Base-by-base conservation (phyloP, 208 protist species). In the Vickermania ingenoplastis region DNA sequence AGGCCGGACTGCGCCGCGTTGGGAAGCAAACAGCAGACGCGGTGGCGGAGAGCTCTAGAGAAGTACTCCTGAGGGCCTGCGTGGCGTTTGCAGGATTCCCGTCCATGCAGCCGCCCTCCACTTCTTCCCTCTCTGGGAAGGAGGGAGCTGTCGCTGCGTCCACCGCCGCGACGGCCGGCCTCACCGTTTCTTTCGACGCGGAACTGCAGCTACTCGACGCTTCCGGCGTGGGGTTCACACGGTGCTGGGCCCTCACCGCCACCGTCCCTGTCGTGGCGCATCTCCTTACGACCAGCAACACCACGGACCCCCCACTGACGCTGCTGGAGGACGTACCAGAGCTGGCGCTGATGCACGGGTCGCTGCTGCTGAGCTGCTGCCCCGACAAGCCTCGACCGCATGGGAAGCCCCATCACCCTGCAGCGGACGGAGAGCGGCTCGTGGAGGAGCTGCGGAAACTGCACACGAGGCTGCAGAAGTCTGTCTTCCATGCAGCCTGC, bases 301-400 rank as follows among this genome's bases (percentile, higher is more conserved):
- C 36, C 17, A n/a, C 36, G 11, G 7, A 7, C 11, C 36, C 36
- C 11, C 11, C 36, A 7, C 11, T 45, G 36, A 45, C 36, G 36
- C 36, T 17, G 7, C 17, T 45, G 36, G 68, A 65, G 36, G 68
- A 74, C 59, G 56, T 74, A 41, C 57, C 68, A 3, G 62, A 67
- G 41, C 31, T 74, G 13, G 68, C 57, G 4, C 1, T 74, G 14
- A 45, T 74, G 14, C 58, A 74, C 41, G 57, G 62, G 11, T 60
- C 64, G 41, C 0, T 69, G 5, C 68, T 45, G 36, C 36, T 45
- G 36, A 7, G 36, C 36, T 45, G n/a, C n/a, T 17, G 36, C 36
- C 36, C 17, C 36, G 36, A 45, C 17, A 17, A 17, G 36, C 11
- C 11, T n/a, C 11, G 36, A 7, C 11, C 17, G 36, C 11, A 45